Conservation (phyloP, 2,329 filamentous ascomycete genomes). For the Aspergillus sojae region DNA sequence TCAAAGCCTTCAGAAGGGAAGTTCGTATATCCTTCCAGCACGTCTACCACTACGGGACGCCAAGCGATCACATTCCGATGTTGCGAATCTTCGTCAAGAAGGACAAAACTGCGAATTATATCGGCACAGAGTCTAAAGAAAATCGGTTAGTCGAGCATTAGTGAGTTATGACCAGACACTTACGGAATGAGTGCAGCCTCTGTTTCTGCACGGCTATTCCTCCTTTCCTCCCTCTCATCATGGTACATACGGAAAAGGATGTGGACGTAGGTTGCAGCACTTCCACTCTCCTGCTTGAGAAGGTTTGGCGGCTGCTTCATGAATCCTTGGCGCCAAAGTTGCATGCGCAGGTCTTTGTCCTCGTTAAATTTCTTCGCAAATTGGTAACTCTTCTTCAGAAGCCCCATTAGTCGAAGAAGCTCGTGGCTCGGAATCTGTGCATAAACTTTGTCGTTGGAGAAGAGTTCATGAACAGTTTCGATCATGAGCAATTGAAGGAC, state of each 20-base stretch:
- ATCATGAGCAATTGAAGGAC: conserved; percentile 98
- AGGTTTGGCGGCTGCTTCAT: conserved; percentile 99
- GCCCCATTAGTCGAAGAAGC: conserved; percentile 85
- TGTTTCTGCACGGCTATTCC: conserved; percentile 76
- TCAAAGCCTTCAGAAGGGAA: conserved; percentile 82
- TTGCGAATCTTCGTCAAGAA: conserved; percentile 92
- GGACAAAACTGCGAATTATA: conserved; percentile 82
- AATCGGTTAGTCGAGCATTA: conserved; percentile 1
- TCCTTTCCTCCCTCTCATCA: conserved; percentile 80
- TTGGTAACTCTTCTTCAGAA: conserved; percentile 93
- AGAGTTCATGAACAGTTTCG: conserved; percentile 97
- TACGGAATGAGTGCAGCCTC: conserved; percentile 86
- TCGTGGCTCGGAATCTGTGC: conserved; percentile 87
- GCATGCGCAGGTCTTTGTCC: conserved; percentile 92
- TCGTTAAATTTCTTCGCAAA: conserved; percentile 98
- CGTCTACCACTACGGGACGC: conserved; percentile 95
- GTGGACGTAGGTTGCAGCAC: conserved; percentile 89
- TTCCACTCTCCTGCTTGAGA: conserved; percentile 92
- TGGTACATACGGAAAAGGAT: conserved; percentile 98
- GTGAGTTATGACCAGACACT: conserved; percentile 29
- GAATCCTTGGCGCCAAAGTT: conserved; percentile 95
- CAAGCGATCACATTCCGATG: conserved; percentile 96
- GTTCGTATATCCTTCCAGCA: conserved; percentile 86
- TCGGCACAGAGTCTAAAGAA: conserved; percentile 76
- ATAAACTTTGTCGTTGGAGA: conserved; percentile 96